Evolutionary conservation across 805 yeast species (phyloP), one percentile per base, ranked within the genome.

Genomic region (Cyberlindnera samutprakarnensis): DNA sequence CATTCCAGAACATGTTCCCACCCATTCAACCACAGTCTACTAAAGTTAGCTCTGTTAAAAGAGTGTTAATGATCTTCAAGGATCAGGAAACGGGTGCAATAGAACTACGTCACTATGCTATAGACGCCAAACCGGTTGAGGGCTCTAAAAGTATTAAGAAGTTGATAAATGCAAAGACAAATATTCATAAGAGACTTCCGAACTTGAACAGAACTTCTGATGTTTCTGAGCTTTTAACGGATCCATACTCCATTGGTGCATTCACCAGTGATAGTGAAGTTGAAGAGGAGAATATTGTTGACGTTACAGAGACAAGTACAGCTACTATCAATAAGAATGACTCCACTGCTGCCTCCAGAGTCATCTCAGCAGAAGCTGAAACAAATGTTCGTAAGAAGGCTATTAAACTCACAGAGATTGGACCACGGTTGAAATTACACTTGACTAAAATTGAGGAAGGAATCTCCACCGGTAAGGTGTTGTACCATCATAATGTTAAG

Each of bases 1-100:
- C 87, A 64, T 85, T 92, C 62, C 98, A 92, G 60, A 87, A 86
- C 61, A 76, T 92, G 75, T 85, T 90, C 57, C 99, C 98, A 6
- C 85, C 98, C 14, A 79, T 92, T 43, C 80, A 86, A 37, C 96
- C 96, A 4, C 85, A 85, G 43, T 61, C 65, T 36, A 82, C 94
- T 14, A 77, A 77, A 43, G 78, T 92, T 21, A 62, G 65, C 28
- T 64, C 81, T 1, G 87, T 92, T 33, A 80, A 76, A 48, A 70
- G 98, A 50, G 97, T 92, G 14, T 62, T 92, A 47, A 70, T 92
- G 72, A 61, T 92, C 35, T 79, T 81, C 54, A 82, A 78, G 49
- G 81, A 78, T 50, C 64, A 69, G 19, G 76, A 72, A 36, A 73
- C 85, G 3, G 88, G 82, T 6, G 68, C 67, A 22, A 78, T 92